A percentile compares a stretch with the other conserved stretches of the same genome.
Conservation (phyloP, 2,329 filamentous ascomycete species). For the Pleurostoma richardsiae region DNA sequence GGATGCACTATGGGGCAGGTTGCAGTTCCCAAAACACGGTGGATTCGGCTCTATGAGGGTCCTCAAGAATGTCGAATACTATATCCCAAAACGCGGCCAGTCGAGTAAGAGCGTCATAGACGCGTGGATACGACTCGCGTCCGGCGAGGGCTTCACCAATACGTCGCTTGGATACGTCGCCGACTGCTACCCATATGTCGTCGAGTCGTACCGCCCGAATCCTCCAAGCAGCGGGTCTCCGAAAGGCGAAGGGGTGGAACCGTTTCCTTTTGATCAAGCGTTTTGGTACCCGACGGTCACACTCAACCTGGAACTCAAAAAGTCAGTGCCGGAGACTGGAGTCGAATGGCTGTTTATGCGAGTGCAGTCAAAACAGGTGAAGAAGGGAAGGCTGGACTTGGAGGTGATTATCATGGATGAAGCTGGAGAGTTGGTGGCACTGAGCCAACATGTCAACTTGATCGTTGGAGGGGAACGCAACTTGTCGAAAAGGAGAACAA, state of each 20-base stretch:
- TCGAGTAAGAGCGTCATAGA: conserved; percentile 38
- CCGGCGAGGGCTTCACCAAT: conserved; percentile 58
- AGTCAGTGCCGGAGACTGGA: conserved; percentile 59
- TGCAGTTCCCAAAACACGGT: conserved; percentile 4
- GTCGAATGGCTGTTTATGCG: conserved; percentile 69
- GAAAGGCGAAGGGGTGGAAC: background rate
- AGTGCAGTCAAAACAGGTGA: conserved; percentile 59
- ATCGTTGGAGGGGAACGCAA: conserved; percentile 62
- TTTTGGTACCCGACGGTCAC: conserved; percentile 76
- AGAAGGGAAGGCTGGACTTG: conserved; percentile 69
- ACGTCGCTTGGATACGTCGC: conserved; percentile 56
- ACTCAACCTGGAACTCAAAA: conserved; percentile 75
- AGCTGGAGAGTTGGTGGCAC: conserved; percentile 57
- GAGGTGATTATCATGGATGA: conserved; percentile 65
- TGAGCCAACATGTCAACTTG: conserved; percentile 64
- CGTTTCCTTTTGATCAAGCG: background rate
- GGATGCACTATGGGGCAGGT: conserved; percentile 22
- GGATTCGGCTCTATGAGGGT: conserved; percentile 14
- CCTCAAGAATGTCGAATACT: conserved; percentile 23
- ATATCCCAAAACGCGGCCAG: conserved; percentile 13
- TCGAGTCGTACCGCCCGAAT: background rate
- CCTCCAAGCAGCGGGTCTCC: background rate
- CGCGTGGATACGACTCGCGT: conserved; percentile 61
- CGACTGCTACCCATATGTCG: conserved; percentile 1
- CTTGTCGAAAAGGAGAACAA: conserved; percentile 15